Percentiles rank a stretch among this genome's conserved stretches.
These are phyloP conservation scores for Thyridium curvatum DNA, from an alignment of 2,329 filamentous ascomycete genomes.

Conservation along the genomic window DNA sequence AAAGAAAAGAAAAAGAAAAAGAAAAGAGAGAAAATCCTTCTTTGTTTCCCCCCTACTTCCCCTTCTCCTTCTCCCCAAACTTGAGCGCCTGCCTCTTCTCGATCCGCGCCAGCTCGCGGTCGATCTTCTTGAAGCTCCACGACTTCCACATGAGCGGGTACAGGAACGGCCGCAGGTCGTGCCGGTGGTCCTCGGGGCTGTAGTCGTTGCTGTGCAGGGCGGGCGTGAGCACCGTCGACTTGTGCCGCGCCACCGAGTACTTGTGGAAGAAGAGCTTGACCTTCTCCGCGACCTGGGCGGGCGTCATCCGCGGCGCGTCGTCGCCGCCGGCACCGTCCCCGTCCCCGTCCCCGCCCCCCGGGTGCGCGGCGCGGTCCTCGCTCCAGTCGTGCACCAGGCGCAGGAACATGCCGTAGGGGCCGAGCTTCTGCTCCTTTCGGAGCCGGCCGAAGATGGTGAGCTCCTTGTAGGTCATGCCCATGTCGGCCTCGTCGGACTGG, in stretches of 20 bases:
- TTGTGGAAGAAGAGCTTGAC: conserved; percentile 41
- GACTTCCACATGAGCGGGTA: conserved; percentile 26
- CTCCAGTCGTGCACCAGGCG: conserved; percentile 40
- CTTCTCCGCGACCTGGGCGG: conserved; percentile 38
- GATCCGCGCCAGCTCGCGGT: conserved; percentile 19
- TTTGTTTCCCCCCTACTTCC: too few species aligned
- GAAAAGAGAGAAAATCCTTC: too few species aligned
- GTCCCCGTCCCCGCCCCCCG: too few species aligned
- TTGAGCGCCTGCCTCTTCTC: conserved; percentile 9
- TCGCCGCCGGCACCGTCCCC: too few species aligned
- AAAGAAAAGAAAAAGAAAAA: too few species aligned
- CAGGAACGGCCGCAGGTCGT: conserved; percentile 30
- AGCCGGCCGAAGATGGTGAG: conserved; percentile 24
- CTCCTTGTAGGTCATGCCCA: conserved; percentile 48
- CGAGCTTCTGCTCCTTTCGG: conserved; percentile 39
- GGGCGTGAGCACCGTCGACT: conserved; percentile 57
- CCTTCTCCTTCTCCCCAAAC: conserved; percentile 7
- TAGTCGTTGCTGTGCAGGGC: conserved; percentile 39
- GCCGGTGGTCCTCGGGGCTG: conserved; percentile 36
- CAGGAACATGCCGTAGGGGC: conserved; percentile 39
- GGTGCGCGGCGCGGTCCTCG: conserved; percentile 17
- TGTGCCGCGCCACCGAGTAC: conserved; percentile 47
- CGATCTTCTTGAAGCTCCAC: conserved; percentile 23
- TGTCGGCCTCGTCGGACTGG: conserved; percentile 41
- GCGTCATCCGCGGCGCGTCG: conserved; percentile 21